Evolutionary conservation across 1,284 basidiomycete species (phyloP), one percentile per base, ranked within the genome.

Genomic region (Coriolopsis trogii): DNA sequence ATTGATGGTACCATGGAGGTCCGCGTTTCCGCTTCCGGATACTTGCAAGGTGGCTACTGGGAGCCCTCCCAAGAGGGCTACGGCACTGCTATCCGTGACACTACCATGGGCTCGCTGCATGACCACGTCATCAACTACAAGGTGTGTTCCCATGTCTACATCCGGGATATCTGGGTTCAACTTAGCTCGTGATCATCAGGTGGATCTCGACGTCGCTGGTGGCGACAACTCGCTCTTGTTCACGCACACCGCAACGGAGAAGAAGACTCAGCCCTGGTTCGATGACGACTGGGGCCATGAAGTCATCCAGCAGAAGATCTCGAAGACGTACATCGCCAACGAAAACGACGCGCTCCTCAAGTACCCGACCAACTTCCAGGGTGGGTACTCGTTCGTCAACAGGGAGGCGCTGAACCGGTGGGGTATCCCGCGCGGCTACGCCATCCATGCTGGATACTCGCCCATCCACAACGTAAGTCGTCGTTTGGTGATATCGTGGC

Each of bases 41-140:
- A 87, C 63, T 71, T 87, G 44, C 85, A 86, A 69, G 82, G 79
- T 52, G 80, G 76, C 10, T 81, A 73, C 63, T 85, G 80, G 78
- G 77, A 79, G 44, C 58, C 70, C 1, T 61, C 71, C 9, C 78
- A 85, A 63, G 70, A 68, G 23, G 61, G 69, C 0, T 87, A 86
- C 58, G 84, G 85, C 0, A 74, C 77, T 28, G 73, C 73, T 15
- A 82, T 87, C 37, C 77, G 76, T 34, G 75, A 81, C 26, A 78
- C 76, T 3, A 77, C 75, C 13, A 85, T 85, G 80, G 85, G 85
- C 12, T 83, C 78, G 28, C 64, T 87, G n/a, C 85, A 87, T 56
- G 84, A 87, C 62, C 85, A 87, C 60, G 79, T 87, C 33, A 80
- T 87, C 63, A 85, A 82, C 66, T 86, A 77, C 69, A 82, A 82